Evolutionary conservation across 2,329 filamentous ascomycete species (phyloP), one percentile per base, ranked within the genome.

Genomic region (Calonectria leucothoes): DNA sequence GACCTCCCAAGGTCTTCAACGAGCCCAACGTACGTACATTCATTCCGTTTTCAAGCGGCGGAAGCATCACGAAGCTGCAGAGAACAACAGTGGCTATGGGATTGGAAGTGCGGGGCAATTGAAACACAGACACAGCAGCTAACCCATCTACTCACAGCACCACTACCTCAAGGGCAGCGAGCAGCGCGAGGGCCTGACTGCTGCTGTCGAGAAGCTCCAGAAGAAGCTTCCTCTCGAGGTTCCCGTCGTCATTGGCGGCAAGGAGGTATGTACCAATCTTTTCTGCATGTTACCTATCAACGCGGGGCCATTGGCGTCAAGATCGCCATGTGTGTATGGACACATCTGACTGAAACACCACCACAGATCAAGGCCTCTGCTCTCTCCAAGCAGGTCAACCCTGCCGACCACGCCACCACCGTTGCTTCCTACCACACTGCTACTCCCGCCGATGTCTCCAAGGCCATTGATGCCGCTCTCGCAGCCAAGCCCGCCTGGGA

Each of bases 401-500:
- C 97, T 27, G 91, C 95, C 74, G 91, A 95, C 71, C 95, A 98
- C 85, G 88, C 91, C 74, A 90, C 91, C 55, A 89, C 91, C 12
- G 89, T 98, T 72, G 96, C 97, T 57, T 94, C 91, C 70, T 98
- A 97, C 88, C 95, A 95, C 78, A 94, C 94, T 77, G 96, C 96
- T 73, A 93, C 92, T 59, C 86, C 93, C 33, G 88, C 91, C 77
- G 93, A 98, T 81, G 94, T 98, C 77, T 89, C 91, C 75, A 88
- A 88, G 48, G 95, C 96, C 68, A 98, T 98, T 81, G 91, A 95
- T 33, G 91, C 94, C 45, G 96, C 96, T 31, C 90, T 98, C 51
- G 91, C 91, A n/a, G 96, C 96, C 61, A 97, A 97, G 87, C 89
- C 92, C 69, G 90, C 92, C 37, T 99, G 97, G 96, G 95, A 96